Conservation (phyloP, 2,329 filamentous ascomycete genomes). For the Paecilomyces sp. region DNA sequence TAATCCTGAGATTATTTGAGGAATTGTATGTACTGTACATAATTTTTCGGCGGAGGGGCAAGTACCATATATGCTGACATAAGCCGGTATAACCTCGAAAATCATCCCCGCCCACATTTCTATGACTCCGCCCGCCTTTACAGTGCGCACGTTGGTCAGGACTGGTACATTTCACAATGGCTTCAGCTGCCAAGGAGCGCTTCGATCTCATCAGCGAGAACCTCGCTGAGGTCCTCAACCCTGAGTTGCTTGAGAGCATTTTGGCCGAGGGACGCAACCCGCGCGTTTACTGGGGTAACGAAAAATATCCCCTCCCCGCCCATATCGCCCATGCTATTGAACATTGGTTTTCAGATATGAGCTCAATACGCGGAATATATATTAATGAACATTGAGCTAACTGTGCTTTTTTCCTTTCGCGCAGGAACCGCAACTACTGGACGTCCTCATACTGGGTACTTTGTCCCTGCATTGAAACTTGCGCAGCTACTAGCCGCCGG, state of each 20-base stretch:
- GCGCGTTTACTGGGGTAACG: conserved; percentile 26
- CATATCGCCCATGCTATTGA: background rate
- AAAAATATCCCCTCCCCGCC: background rate
- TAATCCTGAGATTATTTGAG: no score
- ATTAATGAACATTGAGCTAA: background rate
- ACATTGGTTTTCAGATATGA: no score
- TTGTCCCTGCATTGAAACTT: conserved; percentile 82
- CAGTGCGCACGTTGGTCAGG: no score
- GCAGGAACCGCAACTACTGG: conserved; percentile 67
- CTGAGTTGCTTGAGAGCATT: conserved; percentile 39
- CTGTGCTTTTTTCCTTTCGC: background rate
- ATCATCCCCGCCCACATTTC: no score
- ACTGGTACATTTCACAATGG: conserved; percentile 1
- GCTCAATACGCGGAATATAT: no score
- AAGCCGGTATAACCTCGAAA: no score
- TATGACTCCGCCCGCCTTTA: no score
- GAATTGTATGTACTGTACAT: no score
- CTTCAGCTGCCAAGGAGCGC: conserved; percentile 44
- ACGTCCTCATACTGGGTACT: conserved; percentile 84
- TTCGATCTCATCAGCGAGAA: conserved; percentile 72
- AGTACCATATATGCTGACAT: no score
- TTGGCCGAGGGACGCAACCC: conserved; percentile 21
- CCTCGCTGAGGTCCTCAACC: conserved; percentile 73
- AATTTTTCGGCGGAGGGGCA: no score
- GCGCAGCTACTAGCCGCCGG: conserved; percentile 79